Base-by-base conservation (phyloP, 2,329 filamentous ascomycete species). In the Alternaria tenuissima region DNA sequence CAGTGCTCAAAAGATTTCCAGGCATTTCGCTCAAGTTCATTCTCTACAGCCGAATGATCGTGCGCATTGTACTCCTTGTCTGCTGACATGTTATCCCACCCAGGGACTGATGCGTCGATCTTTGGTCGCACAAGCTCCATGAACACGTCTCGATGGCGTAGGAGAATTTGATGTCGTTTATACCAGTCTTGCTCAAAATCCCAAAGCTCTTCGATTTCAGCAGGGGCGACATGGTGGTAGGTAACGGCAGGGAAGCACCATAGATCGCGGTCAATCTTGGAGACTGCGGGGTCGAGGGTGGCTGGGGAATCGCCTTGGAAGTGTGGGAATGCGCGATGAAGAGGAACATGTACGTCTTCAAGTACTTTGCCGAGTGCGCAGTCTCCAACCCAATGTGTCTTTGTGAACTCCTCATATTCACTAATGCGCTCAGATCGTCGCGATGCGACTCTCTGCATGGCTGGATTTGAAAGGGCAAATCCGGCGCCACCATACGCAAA, bases 401-500 rank as follows among this genome's bases (percentile, higher is more conserved):
- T 71, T 11, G 77, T 78, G 52, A 77, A 73, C 5, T 76, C 67
- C 56, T 81, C 76, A 64, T 78, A 80, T 42, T 76, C 72, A 24
- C 52, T 59, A 30, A 77, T 61, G 24, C 67, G 71, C n/a, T 61
- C 61, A 9, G 68, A 72, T 24, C 74, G 74, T 36, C 76, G 72
- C 52, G 73, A 66, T 12, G 67, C 64, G 9, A 79, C 70, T 53
- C 75, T 78, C 18, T 71, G 66, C 62, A 82, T 73, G 1, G 81
- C 81, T 1, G 79, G 73, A 42, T 76, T 76, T 5, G 81, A 82
- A 6, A 82, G 67, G 14, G 81, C 71, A 59, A 81, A 82, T 14
- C 79, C 81, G 9, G 80, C 80, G 4, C 81, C 81, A 39, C 80
- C 81, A 58, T 83, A 81, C 1, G 77, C 81, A 47, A 83, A 82